Evolutionary conservation across 257 asterid genomes (phyloP), one percentile per base, ranked within the genome.

Genomic region (Solanum appendiculatum): DNA sequence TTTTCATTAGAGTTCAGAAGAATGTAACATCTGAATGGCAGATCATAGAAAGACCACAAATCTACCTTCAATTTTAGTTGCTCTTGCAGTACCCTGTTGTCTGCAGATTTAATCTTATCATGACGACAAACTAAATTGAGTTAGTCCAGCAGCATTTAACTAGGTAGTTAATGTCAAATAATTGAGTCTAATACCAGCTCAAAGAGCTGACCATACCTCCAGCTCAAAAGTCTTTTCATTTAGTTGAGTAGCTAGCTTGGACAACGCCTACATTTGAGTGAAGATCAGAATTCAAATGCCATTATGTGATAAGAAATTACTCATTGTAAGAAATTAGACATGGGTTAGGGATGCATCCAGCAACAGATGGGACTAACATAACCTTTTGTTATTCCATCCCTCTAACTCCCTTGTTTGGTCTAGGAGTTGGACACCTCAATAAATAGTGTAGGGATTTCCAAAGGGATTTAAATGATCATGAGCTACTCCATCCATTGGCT

Each of bases 21-120:
- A 63, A 78, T 51, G 85, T 40, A 58, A 78, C 60, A 74, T 7
- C 85, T 33, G 56, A 87, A 84, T 33, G 82, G 29, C 48, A 25
- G 21, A 78, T 77, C 23, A 89, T 70, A 13, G 23, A 34, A 81
- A 85, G 80, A 82, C 64, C 23, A 73, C 82, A 75, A 72, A 68
- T 73, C 88, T 90, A 95, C 98, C 98, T 94, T 95, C 68, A 85
- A 88, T 87, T 91, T 91, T 70, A 95, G 93, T 90, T 95, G 98
- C 90, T 95, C 98, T 91, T 95, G 98, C 86, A 95, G 98, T 86
- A 95, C 93, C 91, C 98, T 92, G 93, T 95, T 93, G 88, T 94
- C 98, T 48, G 98, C 98, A 89, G 98, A 92, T 93, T 92, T 95
- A 85, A 94, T 94, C 97, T 95, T 84, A 31, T 84, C 81, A 83